A percentile compares a stretch with the other conserved stretches of the same genome.
Conservation (phyloP, 2,329 filamentous ascomycete species). For the Hypoxylon sp. region DNA sequence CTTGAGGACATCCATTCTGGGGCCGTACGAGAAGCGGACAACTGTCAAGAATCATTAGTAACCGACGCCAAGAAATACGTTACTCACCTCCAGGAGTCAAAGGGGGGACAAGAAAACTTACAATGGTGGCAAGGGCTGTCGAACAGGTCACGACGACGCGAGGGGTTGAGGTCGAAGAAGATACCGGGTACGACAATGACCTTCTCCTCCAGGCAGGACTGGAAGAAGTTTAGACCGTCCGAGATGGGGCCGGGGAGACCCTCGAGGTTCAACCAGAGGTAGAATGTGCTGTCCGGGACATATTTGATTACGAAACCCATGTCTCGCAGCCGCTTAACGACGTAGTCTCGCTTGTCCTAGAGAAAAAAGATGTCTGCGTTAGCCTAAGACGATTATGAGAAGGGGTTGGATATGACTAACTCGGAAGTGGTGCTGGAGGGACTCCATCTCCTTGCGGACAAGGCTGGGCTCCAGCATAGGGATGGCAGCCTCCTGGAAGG, state of each 20-base stretch:
- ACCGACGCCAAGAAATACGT: neutral
- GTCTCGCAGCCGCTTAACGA: constrained; percentile 79
- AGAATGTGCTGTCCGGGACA: constrained; percentile 92
- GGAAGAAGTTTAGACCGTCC: constrained; percentile 96
- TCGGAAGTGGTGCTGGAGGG: constrained; percentile 88
- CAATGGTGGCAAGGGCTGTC: constrained; percentile 93
- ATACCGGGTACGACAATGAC: constrained; percentile 97
- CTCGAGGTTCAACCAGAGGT: constrained; percentile 80
- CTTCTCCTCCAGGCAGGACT: constrained; percentile 91
- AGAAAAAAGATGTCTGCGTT: constrained; percentile 31
- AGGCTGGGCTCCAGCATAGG: constrained; percentile 89
- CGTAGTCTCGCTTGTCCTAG: constrained; percentile 89
- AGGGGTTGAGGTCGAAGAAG: constrained; percentile 97
- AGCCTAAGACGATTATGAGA: constrained; percentile 20
- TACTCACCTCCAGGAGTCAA: neutral
- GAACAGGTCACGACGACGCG: constrained; percentile 88
- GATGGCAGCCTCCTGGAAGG: constrained; percentile 94
- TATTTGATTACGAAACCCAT: constrained; percentile 91
- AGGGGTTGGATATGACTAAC: constrained; percentile 52
- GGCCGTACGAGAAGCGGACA: constrained; percentile 86
- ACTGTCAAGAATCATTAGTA: constrained; percentile 53
- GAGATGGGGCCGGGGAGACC: constrained; percentile 82
- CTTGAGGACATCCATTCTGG: constrained; percentile 81
- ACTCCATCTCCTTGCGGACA: constrained; percentile 87
- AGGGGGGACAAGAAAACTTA: constrained; percentile 35